These are phyloP conservation scores for Oryza punctata DNA, from an alignment of 176 grass and related monocot species.

Conservation along the genomic window DNA sequence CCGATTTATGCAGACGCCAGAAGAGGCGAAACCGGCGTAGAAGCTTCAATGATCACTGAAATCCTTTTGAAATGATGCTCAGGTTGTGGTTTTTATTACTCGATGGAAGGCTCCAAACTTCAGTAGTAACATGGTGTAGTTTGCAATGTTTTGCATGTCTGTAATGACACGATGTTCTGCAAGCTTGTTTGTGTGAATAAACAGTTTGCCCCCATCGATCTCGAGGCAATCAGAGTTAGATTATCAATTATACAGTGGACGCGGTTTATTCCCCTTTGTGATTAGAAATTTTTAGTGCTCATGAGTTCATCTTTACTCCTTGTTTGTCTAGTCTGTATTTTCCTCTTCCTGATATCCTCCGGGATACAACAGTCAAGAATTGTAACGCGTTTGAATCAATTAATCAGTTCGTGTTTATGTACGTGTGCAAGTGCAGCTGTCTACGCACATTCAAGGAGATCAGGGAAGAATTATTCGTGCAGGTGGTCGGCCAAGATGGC, in stretches of 20 bases:
- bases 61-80: too few species aligned
- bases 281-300: not conserved
- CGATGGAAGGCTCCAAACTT: too few species aligned
- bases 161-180: not conserved
- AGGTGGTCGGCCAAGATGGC: not conserved
- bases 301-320: not conserved
- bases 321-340: not conserved
- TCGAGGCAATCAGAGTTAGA: not conserved
- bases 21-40: constrained; percentile 46
- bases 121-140: not conserved
- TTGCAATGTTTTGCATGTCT: not conserved
- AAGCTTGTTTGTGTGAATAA: constrained; percentile 11
- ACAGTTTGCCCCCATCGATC: not conserved
- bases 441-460: not conserved
- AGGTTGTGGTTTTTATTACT: too few species aligned
- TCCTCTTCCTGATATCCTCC: not conserved
- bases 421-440: not conserved
- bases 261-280: not conserved
- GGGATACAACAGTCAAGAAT: not conserved
- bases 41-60: not conserved
- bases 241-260: not conserved
- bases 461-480: not conserved
- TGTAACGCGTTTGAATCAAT: not conserved
- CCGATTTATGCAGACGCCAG: constrained; percentile 45
- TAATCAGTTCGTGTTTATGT: not conserved